Base-by-base conservation (phyloP, 768 basidiomycete genomes). In the Auricularia auricula-judae region DNA sequence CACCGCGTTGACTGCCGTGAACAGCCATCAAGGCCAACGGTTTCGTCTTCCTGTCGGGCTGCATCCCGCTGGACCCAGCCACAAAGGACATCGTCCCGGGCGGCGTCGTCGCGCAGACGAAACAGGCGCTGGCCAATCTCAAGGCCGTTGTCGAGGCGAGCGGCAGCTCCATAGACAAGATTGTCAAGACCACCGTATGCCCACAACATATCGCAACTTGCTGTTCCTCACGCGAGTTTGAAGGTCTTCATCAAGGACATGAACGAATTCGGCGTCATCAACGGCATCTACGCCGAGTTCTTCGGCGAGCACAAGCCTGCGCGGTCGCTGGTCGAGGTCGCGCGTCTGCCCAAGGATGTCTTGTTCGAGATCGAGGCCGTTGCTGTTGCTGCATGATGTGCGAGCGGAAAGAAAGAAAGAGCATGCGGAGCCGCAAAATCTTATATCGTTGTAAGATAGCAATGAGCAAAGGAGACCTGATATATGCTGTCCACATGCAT, bases 241-340 rank as follows among this genome's bases (percentile, higher is more conserved):
- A 66, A 94, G 93, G 88, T 95, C 33, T 98, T 97, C 78, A 76
- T 98, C 73, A 93, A 96, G 75, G 78, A 83, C 67, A 95, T 98
- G 92, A 80, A 91, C 68, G 91, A 99, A 74, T 98, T 98, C 72
- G 85, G 72, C 3, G 77, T 81, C 47, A 85, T 97, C 70, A 98
- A 98, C 74, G 82, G 75, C 16, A 79, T 93, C 67, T 98, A 97
- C 74, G 83, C 83, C 42, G 78, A 83, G 63, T 88, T 91, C 76
- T 98, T 98, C 72, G 93, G 91, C 10, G 81, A 84, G 36, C 91
- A 95, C 78, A 94, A 91, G 75, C 96, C 97, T 59, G 94, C 97
- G 3, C 81, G 97, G 66, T 93, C 93, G 36, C 86, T 89, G 36
- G 91, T 99, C 62, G 93, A 98, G 78, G 92, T 93, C 36, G 79